Percentiles rank a stretch among this genome's conserved stretches.
These are phyloP conservation scores for Aspergillus phoenicis DNA, from an alignment of 2,329 filamentous ascomycete genomes.

Conservation along the genomic window DNA sequence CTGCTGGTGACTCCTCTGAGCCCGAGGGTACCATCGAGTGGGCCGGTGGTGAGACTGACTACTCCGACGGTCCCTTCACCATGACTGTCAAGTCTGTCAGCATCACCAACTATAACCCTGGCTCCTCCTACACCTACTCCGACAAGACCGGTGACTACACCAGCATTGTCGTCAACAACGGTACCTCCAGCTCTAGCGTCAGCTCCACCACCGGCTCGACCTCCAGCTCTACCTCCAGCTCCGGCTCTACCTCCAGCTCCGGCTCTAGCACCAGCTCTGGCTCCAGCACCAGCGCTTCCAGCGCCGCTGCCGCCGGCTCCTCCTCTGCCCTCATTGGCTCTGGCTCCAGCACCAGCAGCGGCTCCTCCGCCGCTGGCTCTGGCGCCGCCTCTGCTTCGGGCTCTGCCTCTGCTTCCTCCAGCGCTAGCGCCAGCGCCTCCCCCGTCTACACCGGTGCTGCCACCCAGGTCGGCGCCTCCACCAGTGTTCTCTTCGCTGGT, in stretches of 20 bases:
- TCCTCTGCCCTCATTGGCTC: background rate
- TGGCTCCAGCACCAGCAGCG: slow-evolving; percentile 1
- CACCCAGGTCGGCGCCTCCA: slow-evolving; percentile 26
- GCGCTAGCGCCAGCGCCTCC: slow-evolving; percentile 22
- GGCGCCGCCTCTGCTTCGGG: slow-evolving; percentile 14
- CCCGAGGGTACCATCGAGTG: slow-evolving; percentile 61
- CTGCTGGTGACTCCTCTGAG: slow-evolving; percentile 58
- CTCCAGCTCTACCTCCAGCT: slow-evolving; percentile 8
- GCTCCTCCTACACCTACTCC: slow-evolving; percentile 50
- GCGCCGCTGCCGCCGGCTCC: slow-evolving; percentile 14
- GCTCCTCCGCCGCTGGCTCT: slow-evolving; percentile 11
- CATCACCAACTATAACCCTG: slow-evolving; percentile 58
- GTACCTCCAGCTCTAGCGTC: slow-evolving; percentile 15
- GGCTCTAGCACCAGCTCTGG: slow-evolving; percentile 16
- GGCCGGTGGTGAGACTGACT: slow-evolving; percentile 72
- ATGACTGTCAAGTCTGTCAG: slow-evolving; percentile 71
- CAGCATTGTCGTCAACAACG: slow-evolving; percentile 57
- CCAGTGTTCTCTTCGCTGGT: slow-evolving; percentile 22
- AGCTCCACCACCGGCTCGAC: slow-evolving; percentile 10
- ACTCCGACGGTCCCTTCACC: slow-evolving; percentile 65
- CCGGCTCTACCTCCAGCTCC: slow-evolving; percentile 11
- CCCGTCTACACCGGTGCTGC: slow-evolving; percentile 25
- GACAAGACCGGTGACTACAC: slow-evolving; percentile 64
- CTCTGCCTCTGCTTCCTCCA: slow-evolving; percentile 13
- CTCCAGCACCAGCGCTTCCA: slow-evolving; percentile 16